Evolutionary conservation across 768 basidiomycete species (phyloP), one percentile per base, ranked within the genome.

Genomic region (Boletus patriciae): DNA sequence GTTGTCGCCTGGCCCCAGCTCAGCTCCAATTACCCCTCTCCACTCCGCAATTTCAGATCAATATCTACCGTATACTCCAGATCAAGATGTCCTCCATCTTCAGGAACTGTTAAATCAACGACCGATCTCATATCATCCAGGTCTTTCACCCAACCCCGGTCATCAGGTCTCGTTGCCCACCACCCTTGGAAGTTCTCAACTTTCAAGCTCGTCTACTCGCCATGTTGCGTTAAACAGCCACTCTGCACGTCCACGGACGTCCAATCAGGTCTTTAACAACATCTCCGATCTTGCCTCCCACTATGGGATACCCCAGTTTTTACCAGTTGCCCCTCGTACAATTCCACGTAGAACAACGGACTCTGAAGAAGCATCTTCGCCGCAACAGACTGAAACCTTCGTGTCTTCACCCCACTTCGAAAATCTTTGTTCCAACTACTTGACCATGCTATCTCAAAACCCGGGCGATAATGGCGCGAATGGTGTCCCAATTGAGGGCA

Each of bases 241-340:
- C 56, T 70, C 74, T 65, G 70, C 73, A 70, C 84, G 86, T 88
- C 87, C 76, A 72, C 75, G 83, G 86, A 87, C 88, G 77, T 81
- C 81, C 40, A 77, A 76, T 55, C 77, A 78, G 75, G 81, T 88
- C 63, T 88, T 88, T 66, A 73, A 76, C 65, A 81, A 82, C 71
- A 74, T 84, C 52, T 80, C 81, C 74, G 88, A 87, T 76, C 76
- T 88, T 54, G 85, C 87, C 65, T 78, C 84, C 66, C 88, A 89
- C 56, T 84, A 90, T 88, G 88, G 88, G 74, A 83, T 90, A 69
- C 88, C 89, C 58, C 81, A 84, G 62, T 80, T 78, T 60, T 72
- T 91, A 46, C 88, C 89, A 45, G 83, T 83, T 50, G 82, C 83
- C 54, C 88, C 88, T 58, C 80, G 83, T 52, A 83, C 83, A 69